phyloP scores from a whole-genome alignment of 371 early-diverging fungal genomes.

The Lichtheimia ramosa region DNA sequence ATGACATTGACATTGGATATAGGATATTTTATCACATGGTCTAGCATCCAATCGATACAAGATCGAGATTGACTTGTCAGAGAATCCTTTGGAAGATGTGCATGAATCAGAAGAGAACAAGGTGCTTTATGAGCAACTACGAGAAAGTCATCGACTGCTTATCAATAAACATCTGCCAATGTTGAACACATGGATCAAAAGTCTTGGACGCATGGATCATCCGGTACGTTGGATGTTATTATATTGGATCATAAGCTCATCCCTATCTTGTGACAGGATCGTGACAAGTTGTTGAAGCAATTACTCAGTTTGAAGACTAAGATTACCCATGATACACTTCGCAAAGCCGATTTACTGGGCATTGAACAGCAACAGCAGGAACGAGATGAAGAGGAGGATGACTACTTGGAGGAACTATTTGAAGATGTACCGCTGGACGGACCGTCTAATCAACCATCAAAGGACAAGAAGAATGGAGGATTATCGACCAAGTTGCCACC shows the following conservation, averaged over 20 bases:
- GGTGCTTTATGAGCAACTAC: slow-evolving; percentile 59
- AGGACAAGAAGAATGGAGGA: no score
- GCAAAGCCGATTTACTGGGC: slow-evolving; percentile 57
- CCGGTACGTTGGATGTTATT: no score
- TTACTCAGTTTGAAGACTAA: slow-evolving; percentile 40
- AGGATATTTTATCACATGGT: slow-evolving; percentile 45
- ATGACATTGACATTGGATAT: neutral
- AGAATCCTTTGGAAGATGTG: slow-evolving; percentile 45
- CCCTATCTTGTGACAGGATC: slow-evolving; percentile 2
- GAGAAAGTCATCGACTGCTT: slow-evolving; percentile 58
- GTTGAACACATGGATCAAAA: slow-evolving; percentile 52
- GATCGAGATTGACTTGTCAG: slow-evolving; percentile 56
- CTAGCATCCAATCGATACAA: slow-evolving; percentile 66
- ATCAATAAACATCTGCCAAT: slow-evolving; percentile 44
- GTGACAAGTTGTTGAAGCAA: slow-evolving; percentile 35
- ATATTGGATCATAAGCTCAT: no score
- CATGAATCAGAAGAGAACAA: slow-evolving; percentile 60
- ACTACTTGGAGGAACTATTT: slow-evolving; percentile 51
- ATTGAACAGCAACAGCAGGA: slow-evolving; percentile 17
- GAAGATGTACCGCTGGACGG: slow-evolving; percentile 44
- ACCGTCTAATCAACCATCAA: neutral
- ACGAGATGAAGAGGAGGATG: slow-evolving; percentile 43
- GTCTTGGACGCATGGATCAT: slow-evolving; percentile 48
- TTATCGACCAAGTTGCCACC: slow-evolving; percentile 32
- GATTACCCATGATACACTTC: slow-evolving; percentile 31